These are phyloP conservation scores for Ananas comosus DNA, from an alignment of 176 grass and related monocot genomes.

Conservation along the genomic window DNA sequence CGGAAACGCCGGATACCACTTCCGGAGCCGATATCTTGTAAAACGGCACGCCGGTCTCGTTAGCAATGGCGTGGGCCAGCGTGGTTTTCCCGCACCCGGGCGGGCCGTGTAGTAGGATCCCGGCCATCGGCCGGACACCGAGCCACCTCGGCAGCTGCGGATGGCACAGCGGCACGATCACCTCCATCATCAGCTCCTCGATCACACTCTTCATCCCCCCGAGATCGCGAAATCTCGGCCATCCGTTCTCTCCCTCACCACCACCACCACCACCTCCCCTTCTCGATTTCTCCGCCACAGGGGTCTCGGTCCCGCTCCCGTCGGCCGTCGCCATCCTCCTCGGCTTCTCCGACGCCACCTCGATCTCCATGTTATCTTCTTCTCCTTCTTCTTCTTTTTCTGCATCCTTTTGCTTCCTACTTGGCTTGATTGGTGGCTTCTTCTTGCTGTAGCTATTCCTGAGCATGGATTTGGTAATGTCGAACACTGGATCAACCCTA, in stretches of 20 bases:
- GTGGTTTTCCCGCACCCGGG: conserved; percentile 89
- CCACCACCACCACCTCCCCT: neutral
- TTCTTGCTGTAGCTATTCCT: conserved; percentile 41
- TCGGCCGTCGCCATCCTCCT: conserved; percentile 25
- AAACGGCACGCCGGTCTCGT: conserved; percentile 77
- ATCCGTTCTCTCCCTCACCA: conserved; percentile 25
- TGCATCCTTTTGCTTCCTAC: neutral
- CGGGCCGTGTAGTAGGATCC: conserved; percentile 69
- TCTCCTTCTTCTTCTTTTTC: conserved; percentile 12
- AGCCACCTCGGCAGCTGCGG: conserved; percentile 55
- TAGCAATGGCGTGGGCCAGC: conserved; percentile 75
- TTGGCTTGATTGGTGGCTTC: conserved; percentile 16
- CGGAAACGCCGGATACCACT: conserved; percentile 77
- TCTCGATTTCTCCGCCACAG: conserved; percentile 21
- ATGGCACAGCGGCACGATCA: conserved; percentile 74
- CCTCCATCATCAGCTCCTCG: conserved; percentile 82
- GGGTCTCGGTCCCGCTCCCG: conserved; percentile 19
- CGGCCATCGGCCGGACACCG: conserved; percentile 64
- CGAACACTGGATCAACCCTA: conserved; percentile 29
- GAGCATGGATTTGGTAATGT: conserved; percentile 56
- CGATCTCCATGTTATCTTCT: conserved; percentile 57
- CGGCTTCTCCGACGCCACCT: conserved; percentile 38
- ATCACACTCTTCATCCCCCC: conserved; percentile 62
- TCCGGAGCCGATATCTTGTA: conserved; percentile 91
- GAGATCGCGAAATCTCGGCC: conserved; percentile 53